Percentiles rank a stretch among this genome's conserved stretches.
These are phyloP conservation scores for Ophiostoma himal-ulmi DNA, from an alignment of 2,329 filamentous ascomycete genomes.

Conservation along the genomic window DNA sequence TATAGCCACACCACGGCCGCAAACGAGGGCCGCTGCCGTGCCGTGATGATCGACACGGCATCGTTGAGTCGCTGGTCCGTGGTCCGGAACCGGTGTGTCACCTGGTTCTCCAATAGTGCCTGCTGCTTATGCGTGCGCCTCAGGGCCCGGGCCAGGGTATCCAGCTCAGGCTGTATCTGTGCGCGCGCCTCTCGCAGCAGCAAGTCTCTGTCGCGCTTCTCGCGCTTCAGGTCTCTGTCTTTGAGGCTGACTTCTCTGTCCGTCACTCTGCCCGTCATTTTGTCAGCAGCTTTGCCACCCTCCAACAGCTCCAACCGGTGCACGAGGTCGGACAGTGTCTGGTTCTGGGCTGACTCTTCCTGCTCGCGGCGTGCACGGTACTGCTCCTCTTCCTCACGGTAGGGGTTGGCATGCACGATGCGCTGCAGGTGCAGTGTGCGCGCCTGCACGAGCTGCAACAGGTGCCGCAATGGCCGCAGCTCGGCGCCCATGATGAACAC, in stretches of 20 bases:
- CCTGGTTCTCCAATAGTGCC: slow-evolving; percentile 66
- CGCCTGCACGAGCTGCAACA: slow-evolving; percentile 72
- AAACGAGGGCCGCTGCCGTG: background rate
- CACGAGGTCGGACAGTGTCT: slow-evolving; percentile 49
- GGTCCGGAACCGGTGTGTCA: slow-evolving; percentile 65
- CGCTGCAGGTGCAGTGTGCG: slow-evolving; percentile 78
- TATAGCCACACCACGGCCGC: slow-evolving; percentile 31
- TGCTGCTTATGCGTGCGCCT: slow-evolving; percentile 87
- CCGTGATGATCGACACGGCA: slow-evolving; percentile 34
- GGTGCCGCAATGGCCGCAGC: slow-evolving; percentile 72
- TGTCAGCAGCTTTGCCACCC: slow-evolving; percentile 26
- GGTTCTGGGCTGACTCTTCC: slow-evolving; percentile 34
- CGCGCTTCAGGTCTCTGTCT: background rate
- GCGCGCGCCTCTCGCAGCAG: slow-evolving; percentile 56
- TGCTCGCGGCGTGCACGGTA: slow-evolving; percentile 22
- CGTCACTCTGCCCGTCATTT: background rate
- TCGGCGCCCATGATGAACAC: slow-evolving; percentile 87
- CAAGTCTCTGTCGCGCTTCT: slow-evolving; percentile 22
- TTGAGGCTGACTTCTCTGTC: slow-evolving; percentile 23
- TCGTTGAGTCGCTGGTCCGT: slow-evolving; percentile 69
- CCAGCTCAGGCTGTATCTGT: slow-evolving; percentile 71
- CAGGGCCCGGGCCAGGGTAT: slow-evolving; percentile 81
- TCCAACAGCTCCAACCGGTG: slow-evolving; percentile 56
- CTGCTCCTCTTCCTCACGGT: slow-evolving; percentile 28
- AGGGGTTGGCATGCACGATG: slow-evolving; percentile 54